Conservation (phyloP, 352 stramenopile species). For the Globisporangium nagaii region DNA sequence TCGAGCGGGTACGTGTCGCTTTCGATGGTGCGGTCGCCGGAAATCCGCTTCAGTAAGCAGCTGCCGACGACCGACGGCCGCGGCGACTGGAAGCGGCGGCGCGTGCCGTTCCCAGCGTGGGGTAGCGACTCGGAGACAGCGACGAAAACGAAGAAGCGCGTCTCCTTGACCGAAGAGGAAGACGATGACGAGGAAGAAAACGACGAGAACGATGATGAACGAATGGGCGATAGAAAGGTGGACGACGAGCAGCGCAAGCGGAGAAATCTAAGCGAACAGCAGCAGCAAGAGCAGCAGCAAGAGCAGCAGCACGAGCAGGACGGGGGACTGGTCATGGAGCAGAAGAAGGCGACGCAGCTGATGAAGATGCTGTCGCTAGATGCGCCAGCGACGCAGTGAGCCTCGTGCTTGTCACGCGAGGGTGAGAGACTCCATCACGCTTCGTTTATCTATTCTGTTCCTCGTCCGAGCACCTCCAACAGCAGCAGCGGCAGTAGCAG, state of each 20-base stretch:
- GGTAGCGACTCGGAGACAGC: slow-evolving; percentile 16
- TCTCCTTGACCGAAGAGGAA: slow-evolving; percentile 15
- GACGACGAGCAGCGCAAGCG: slow-evolving; percentile 2
- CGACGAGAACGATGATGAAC: slow-evolving; percentile 23
- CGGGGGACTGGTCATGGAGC: slow-evolving; percentile 8
- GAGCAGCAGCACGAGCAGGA: neutral
- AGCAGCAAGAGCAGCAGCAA: neutral
- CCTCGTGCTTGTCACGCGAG: neutral
- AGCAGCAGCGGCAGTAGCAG: neutral
- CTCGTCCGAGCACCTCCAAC: neutral
- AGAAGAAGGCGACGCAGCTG: slow-evolving; percentile 28
- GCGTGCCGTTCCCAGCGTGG: slow-evolving; percentile 35
- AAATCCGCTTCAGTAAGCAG: slow-evolving; percentile 71
- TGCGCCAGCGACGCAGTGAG: neutral
- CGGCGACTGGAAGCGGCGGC: slow-evolving; percentile 53
- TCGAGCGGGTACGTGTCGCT: slow-evolving; percentile 69
- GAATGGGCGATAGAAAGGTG: neutral
- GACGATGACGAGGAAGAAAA: slow-evolving; percentile 23
- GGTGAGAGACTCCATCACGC: neutral
- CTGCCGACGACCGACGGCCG: slow-evolving; percentile 22
- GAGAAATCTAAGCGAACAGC: slow-evolving; percentile 26
- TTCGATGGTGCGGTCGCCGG: slow-evolving; percentile 62
- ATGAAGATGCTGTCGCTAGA: slow-evolving; percentile 57
- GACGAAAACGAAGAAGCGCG: slow-evolving; percentile 13
- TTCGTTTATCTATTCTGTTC: slow-evolving; percentile 5